Evolutionary conservation across 257 asterid species (phyloP), one percentile per base, ranked within the genome.

Genomic region (Nicotiana otophora): DNA sequence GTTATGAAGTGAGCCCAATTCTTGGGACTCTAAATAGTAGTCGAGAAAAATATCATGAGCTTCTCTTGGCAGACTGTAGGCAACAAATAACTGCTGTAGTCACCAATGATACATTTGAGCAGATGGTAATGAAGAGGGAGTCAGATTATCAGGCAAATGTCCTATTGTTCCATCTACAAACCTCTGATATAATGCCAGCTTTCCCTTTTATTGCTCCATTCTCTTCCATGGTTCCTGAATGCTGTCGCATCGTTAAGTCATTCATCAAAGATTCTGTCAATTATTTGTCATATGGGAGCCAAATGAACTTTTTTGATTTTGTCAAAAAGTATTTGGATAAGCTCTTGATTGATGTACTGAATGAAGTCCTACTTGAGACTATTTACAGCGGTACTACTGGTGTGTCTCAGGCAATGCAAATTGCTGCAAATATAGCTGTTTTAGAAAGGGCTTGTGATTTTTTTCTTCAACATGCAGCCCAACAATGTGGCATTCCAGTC

Each of bases 381-480:
- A 91, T 95, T 69, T 89, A 88, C 76, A 86, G 94, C 7, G 92
- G 92, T 17, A 85, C 88, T 3, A 92, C 91, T 1, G 92, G 94
- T 64, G 99, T 93, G 6, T 89, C 98, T 82, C 96, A 91, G 82
- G 99, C 99, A 10, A 92, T 95, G 99, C 98, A 94, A 87, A 92
- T 95, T 81, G 98, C 99, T 58, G 99, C 99, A 6, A 94, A 95
- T 70, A 90, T 92, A 82, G 84, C 99, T 31, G 97, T 94, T 85
- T 81, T 94, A 2, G 99, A 92, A 86, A 84, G 97, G 86, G 99
- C 98, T 7, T 94, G 99, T 30, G 98, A 95, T 86, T 92, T 92
- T 88, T 95, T 94, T 72, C 92, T 95, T 88, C 98, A 94, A 83
- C 98, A 95, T 84, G 97, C 99, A 1, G 99, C 99, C 53, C 99